Evolutionary conservation across 306 rosid species (phyloP).

Genomic region (Rosa multiflora): DNA sequence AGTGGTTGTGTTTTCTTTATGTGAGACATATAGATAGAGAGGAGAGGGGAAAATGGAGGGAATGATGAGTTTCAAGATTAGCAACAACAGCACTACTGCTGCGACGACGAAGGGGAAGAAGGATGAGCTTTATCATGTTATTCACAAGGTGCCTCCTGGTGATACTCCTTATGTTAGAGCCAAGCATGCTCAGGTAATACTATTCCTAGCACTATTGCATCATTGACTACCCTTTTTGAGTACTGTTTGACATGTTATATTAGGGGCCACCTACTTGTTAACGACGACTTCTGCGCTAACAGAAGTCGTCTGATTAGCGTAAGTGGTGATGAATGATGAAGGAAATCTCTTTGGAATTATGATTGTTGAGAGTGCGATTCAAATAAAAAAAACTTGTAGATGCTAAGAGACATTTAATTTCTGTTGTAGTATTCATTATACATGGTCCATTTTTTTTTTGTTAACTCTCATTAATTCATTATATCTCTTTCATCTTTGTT

Average conservation of each 20-base stretch:
- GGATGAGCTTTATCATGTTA: constrained; percentile 74
- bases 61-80: constrained; percentile 20
- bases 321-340: background rate
- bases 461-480: background rate
- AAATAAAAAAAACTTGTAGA: background rate
- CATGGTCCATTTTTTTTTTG: background rate
- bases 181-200: constrained; percentile 84
- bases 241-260: background rate
- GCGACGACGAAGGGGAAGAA: constrained; percentile 34
- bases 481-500: background rate
- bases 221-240: background rate
- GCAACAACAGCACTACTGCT: constrained; percentile 10
- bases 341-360: background rate
- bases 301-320: background rate
- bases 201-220: background rate
- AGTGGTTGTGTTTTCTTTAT: background rate
- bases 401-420: background rate
- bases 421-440: background rate
- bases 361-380: no score
- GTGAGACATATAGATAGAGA: background rate
- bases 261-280: background rate
- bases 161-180: constrained; percentile 89
- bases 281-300: background rate
- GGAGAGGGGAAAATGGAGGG: background rate
- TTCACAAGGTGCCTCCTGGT: constrained; percentile 81